Evolutionary conservation across 805 yeast species (phyloP), one percentile per base, ranked within the genome.

Genomic region (Teunomyces panamensis): DNA sequence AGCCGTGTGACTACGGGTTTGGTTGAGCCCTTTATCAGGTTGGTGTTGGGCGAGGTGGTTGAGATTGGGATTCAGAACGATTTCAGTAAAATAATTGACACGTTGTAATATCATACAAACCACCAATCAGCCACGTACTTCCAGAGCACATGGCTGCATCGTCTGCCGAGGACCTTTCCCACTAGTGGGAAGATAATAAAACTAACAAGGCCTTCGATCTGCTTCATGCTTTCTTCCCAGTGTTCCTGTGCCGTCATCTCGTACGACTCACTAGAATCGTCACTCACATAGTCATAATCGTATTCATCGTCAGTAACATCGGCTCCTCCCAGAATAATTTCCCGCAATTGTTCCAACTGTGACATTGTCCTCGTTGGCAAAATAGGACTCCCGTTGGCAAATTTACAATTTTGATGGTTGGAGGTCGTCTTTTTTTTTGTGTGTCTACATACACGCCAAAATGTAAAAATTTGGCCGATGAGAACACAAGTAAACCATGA

Each of bases 191-290:
- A 67, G 30, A 85, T 56, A 10, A 86, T 80, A 63, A 81, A 74
- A 47, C 77, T 79, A 30, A 84, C 63, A 30, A 84, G 71, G n/a
- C 78, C 78, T 34, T 73, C 73, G 47, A 86, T 59, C 61, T 85
- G 90, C 39, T 68, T 67, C 42, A 85, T 51, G 30, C 85, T 81
- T 55, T 83, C 87, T 45, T 85, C 87, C 90, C 90, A 85, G 56
- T 85, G 89, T 53, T 80, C 74, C 55, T 84, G 87, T 1, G 88
- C 84, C 30, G 79, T 65, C 44, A 72, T 54, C 32, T 56, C 60
- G 48, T 59, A 58, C 13, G 58, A 58, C 9, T 53, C 52, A 16
- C 48, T 49, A 13, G 39, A 29, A 11, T 49, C 49, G 20, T 48
- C 45, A 36, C 46, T 42, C 29, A 36, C 46, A 47, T 45, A 44